These are phyloP conservation scores for Aspergillus sp. DNA, from an alignment of 2,329 filamentous ascomycete genomes.

Conservation along the genomic window DNA sequence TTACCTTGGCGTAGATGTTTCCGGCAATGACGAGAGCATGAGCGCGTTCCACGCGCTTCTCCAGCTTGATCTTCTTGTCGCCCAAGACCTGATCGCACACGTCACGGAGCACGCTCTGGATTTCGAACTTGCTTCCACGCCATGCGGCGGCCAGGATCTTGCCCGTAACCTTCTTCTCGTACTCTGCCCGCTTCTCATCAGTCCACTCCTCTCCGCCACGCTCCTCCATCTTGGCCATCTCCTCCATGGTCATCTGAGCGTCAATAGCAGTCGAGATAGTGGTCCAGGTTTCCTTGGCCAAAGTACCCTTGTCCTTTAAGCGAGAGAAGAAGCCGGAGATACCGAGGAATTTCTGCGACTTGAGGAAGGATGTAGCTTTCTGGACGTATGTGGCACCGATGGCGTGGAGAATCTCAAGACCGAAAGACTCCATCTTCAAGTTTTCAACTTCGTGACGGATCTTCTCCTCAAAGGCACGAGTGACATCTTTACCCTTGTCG, in stretches of 20 bases:
- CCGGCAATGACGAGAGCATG: constrained; percentile 85
- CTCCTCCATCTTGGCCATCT: constrained; percentile 96
- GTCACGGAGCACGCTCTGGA: constrained; percentile 89
- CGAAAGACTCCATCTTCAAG: constrained; percentile 98
- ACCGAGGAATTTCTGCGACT: constrained; percentile 94
- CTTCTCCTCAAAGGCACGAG: constrained; percentile 86
- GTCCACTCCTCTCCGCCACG: constrained; percentile 96
- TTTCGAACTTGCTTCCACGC: constrained; percentile 96
- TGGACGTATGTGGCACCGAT: constrained; percentile 86
- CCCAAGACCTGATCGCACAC: constrained; percentile 87
- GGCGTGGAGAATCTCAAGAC: constrained; percentile 90
- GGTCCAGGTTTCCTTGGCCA: constrained; percentile 98
- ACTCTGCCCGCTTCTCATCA: constrained; percentile 92
- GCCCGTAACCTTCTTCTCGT: constrained; percentile 90
- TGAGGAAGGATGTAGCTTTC: constrained; percentile 82
- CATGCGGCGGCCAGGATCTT: constrained; percentile 97
- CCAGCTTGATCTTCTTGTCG: constrained; percentile 69
- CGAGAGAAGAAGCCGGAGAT: constrained; percentile 92
- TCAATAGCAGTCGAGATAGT: constrained; percentile 95
- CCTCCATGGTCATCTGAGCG: constrained; percentile 97
- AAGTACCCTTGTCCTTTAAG: constrained; percentile 91
- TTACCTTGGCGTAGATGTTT: constrained; percentile 82
- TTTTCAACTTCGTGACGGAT: constrained; percentile 93
- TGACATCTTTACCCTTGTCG: constrained; percentile 81
- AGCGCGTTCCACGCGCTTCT: constrained; percentile 86